Percentiles rank a stretch among this genome's conserved stretches.
Conservation (phyloP, 108 stramenopile genomes). For the Conticribra guillardii region DNA sequence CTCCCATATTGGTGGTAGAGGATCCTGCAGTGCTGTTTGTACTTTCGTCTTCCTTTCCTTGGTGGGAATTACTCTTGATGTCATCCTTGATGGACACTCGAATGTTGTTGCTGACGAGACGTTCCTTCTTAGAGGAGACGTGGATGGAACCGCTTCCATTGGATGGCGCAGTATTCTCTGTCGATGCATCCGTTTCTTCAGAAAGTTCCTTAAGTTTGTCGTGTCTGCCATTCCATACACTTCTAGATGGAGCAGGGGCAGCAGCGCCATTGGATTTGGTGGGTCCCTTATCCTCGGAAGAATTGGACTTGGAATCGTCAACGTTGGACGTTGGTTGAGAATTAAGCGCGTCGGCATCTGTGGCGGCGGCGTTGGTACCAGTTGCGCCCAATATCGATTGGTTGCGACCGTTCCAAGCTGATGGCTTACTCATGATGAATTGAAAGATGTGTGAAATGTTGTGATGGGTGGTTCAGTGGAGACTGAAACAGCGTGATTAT, state of each 20-base stretch:
- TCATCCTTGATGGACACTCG: constrained; percentile 5
- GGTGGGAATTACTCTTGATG: constrained; percentile 5
- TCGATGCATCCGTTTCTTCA: not conserved
- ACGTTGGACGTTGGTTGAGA: constrained; percentile 10
- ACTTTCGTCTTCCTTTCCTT: constrained; percentile 25
- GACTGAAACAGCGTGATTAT: too few relatives aligned
- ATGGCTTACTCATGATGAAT: constrained; percentile 3
- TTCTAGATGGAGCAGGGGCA: constrained; percentile 22
- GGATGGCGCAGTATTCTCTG: not conserved
- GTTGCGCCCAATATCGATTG: constrained; percentile 28
- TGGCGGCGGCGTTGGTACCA: constrained; percentile 11
- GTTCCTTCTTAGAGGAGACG: not conserved
- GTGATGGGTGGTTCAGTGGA: too few relatives aligned
- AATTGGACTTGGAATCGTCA: not conserved
- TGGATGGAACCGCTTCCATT: not conserved
- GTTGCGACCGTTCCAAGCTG: constrained; percentile 48
- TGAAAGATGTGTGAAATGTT: too few relatives aligned
- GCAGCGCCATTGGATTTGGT: not conserved
- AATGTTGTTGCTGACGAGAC: not conserved
- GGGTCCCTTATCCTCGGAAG: constrained; percentile 7
- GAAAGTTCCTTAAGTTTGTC: constrained; percentile 30
- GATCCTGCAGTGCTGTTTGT: constrained; percentile 46
- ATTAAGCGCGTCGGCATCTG: too few relatives aligned
- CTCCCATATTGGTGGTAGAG: constrained; percentile 29
- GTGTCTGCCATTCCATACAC: constrained; percentile 45